These are phyloP conservation scores for Flaveria robusta DNA, from an alignment of 129 eudicot species.

Conservation along the genomic window DNA sequence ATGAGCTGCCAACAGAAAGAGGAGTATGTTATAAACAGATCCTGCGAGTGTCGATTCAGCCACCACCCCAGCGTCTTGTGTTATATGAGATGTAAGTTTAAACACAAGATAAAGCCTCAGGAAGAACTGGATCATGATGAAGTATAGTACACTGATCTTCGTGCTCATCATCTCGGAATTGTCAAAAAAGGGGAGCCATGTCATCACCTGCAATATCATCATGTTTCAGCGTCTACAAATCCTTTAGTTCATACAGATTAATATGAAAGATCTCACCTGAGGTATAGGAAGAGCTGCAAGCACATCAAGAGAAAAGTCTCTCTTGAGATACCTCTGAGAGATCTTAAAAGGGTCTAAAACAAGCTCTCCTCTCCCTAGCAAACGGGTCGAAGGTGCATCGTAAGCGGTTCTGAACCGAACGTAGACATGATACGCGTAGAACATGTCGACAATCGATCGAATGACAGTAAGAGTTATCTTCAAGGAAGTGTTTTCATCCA, in stretches of 20 bases:
- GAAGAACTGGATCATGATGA: constrained; percentile 65
- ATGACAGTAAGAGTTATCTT: constrained; percentile 53
- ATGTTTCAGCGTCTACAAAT: background rate
- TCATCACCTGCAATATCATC: constrained; percentile 49
- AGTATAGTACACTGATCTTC: constrained; percentile 46
- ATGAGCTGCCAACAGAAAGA: constrained; percentile 81
- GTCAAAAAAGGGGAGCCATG: constrained; percentile 59
- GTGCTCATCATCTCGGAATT: constrained; percentile 52
- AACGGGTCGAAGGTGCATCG: constrained; percentile 72
- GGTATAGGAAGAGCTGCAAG: constrained; percentile 84
- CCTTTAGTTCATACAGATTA: background rate
- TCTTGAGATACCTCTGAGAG: constrained; percentile 54
- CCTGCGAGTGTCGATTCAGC: constrained; percentile 75
- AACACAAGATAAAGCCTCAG: constrained; percentile 58
- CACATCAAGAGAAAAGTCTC: constrained; percentile 60
- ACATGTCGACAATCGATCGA: constrained; percentile 52
- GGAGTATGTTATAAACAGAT: constrained; percentile 66
- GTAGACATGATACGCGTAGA: constrained; percentile 58
- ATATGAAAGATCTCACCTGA: constrained; percentile 51
- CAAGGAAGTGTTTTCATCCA: constrained; percentile 46
- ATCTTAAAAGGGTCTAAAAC: constrained; percentile 67
- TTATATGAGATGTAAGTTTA: constrained; percentile 62
- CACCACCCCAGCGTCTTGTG: constrained; percentile 64
- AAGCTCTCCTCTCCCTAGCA: constrained; percentile 82
- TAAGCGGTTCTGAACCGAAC: constrained; percentile 72